phyloP scores from a whole-genome alignment of 192 early-diverging fungal species.

The Coemansia guatemalensis region DNA sequence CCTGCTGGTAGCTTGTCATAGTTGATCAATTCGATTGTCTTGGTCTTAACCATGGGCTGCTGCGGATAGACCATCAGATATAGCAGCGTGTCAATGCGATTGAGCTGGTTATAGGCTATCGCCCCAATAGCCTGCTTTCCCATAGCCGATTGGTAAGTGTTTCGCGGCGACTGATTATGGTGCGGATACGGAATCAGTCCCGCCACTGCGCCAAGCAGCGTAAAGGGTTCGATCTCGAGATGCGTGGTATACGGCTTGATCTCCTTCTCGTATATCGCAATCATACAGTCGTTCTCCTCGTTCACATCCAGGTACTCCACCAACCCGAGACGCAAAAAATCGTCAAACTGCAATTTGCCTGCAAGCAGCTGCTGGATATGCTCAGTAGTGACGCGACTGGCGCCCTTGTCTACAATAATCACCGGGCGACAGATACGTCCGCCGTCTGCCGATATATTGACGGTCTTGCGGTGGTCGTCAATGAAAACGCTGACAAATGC shows the following conservation, averaged over 20 bases:
- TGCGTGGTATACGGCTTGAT: constrained; percentile 88
- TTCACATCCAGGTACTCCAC: constrained; percentile 97
- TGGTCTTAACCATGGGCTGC: constrained; percentile 97
- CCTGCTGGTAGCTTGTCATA: constrained; percentile 91
- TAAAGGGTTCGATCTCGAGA: constrained; percentile 95
- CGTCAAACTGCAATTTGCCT: constrained; percentile 75
- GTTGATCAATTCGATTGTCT: constrained; percentile 96
- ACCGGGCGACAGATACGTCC: constrained; percentile 95
- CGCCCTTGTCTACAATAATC: constrained; percentile 88
- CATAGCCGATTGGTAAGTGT: constrained; percentile 99
- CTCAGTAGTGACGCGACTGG: constrained; percentile 61
- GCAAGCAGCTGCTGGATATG: constrained; percentile 64
- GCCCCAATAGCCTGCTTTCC: constrained; percentile 99
- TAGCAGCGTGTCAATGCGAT: constrained; percentile 90
- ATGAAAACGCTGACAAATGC: constrained; percentile 90
- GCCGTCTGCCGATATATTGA: constrained; percentile 91
- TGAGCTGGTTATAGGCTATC: constrained; percentile 93
- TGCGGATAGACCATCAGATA: constrained; percentile 97
- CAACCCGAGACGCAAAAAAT: constrained; percentile 85
- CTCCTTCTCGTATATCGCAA: constrained; percentile 87
- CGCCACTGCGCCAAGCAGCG: constrained; percentile 94
- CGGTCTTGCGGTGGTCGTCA: constrained; percentile 75
- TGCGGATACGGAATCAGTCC: constrained; percentile 98
- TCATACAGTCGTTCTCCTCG: constrained; percentile 95
- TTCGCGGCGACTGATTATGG: constrained; percentile 98